Percentiles rank a stretch among this genome's conserved stretches.
Conservation (phyloP, 371 early-diverging fungal genomes). For the Mucor irregularis region DNA sequence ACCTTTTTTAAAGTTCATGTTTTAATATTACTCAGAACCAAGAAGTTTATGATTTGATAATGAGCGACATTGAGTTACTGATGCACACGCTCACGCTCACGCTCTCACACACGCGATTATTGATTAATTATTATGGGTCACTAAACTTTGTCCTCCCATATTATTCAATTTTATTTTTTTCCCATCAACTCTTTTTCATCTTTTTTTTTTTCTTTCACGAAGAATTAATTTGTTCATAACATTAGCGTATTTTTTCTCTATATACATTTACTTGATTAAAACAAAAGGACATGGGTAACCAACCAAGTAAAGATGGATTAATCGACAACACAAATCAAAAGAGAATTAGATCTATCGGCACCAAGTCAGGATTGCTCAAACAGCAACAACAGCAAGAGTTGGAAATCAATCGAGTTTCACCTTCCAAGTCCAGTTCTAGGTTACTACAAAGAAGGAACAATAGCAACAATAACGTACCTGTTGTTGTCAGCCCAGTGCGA, state of each 20-base stretch:
- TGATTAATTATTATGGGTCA: background rate
- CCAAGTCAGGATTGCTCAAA: background rate
- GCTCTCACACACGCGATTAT: background rate
- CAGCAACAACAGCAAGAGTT: background rate
- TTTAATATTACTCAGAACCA: too few species aligned
- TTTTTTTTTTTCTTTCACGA: background rate
- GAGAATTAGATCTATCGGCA: background rate
- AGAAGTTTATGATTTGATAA: too few species aligned
- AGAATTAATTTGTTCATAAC: background rate
- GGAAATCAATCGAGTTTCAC: background rate
- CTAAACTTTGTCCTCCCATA: background rate
- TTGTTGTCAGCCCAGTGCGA: conserved; percentile 17
- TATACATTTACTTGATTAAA: background rate
- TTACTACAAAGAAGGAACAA: background rate
- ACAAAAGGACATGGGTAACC: conserved; percentile 19
- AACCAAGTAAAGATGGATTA: conserved; percentile 22
- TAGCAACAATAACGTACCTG: background rate
- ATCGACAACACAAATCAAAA: conserved; percentile 1
- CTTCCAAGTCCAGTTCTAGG: background rate
- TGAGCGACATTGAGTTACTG: too few species aligned
- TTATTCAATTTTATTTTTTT: too few species aligned
- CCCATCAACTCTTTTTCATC: too few species aligned
- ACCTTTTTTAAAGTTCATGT: too few species aligned
- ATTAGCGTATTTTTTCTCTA: background rate
- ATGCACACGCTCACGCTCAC: too few species aligned